Evolutionary conservation across 2,329 filamentous ascomycete genomes (phyloP).

Genomic region (Aspergillus sp.): DNA sequence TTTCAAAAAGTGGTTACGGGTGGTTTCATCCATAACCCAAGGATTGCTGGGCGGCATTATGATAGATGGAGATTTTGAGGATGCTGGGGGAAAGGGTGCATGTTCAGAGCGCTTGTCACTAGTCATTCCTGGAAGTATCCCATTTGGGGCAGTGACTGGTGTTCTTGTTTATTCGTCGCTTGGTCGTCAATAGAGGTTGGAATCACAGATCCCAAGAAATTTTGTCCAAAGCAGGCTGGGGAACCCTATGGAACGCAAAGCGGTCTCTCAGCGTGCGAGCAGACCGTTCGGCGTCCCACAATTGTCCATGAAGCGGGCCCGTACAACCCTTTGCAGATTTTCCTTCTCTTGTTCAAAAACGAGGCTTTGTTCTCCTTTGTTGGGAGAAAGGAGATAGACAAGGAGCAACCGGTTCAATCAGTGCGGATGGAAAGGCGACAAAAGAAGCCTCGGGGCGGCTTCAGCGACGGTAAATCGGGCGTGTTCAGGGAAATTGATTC

Average conservation of each 20-base stretch:
- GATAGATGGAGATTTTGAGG: slow-evolving; percentile 27
- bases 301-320: slow-evolving; percentile 35
- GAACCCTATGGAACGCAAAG: slow-evolving; percentile 50
- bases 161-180: slow-evolving; percentile 9
- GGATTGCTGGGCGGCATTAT: slow-evolving; percentile 25
- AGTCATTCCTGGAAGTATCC: slow-evolving; percentile 32
- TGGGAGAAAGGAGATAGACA: too few species aligned
- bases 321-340: slow-evolving; percentile 10
- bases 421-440: too few species aligned
- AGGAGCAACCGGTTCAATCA: too few species aligned
- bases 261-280: slow-evolving; percentile 45
- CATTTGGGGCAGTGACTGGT: slow-evolving; percentile 21
- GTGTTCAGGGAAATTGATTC: too few species aligned
- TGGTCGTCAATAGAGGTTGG: slow-evolving; percentile 4
- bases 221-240: slow-evolving; percentile 30
- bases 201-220: slow-evolving; percentile 4
- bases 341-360: too few species aligned
- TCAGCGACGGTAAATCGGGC: too few species aligned
- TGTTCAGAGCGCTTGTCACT: slow-evolving; percentile 35
- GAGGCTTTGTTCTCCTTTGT: too few species aligned
- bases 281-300: slow-evolving; percentile 49
- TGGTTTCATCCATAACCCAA: slow-evolving; percentile 36
- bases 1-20: slow-evolving; percentile 40
- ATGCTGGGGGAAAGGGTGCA: slow-evolving; percentile 31
- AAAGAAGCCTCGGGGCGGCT: too few species aligned